Evolutionary conservation across 306 rosid species (phyloP).

Genomic region (Herpetospermum pedunculosum): DNA sequence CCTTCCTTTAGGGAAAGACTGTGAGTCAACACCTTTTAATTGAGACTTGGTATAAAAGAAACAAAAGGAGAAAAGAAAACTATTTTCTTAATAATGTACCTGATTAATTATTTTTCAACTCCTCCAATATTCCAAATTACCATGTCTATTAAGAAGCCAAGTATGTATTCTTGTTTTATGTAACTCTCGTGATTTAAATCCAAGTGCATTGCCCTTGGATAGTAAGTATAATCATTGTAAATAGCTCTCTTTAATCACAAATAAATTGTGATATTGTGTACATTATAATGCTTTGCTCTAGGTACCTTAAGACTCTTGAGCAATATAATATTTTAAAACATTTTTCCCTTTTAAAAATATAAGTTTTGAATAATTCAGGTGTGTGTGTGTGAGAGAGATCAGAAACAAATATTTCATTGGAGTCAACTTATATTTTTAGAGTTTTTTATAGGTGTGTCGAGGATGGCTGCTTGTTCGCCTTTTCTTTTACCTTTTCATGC

Average conservation of each 20-base stretch:
- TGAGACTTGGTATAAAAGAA: neutral
- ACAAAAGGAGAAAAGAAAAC: neutral
- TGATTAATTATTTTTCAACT: neutral
- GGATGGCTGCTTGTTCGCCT: neutral
- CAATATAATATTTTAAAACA: neutral
- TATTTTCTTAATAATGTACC: neutral
- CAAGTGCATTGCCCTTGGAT: neutral
- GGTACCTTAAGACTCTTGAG: neutral
- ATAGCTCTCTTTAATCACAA: neutral
- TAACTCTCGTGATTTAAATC: neutral
- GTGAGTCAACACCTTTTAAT: slow-evolving; percentile 1
- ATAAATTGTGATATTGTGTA: neutral
- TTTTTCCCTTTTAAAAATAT: neutral
- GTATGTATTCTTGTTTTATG: neutral
- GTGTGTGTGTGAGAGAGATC: neutral
- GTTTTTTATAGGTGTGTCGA: neutral
- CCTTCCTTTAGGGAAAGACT: neutral
- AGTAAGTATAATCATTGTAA: neutral
- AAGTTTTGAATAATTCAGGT: neutral
- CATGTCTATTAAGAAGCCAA: slow-evolving; percentile 7
- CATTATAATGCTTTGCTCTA: neutral
- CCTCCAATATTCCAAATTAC: neutral
- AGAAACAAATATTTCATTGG: neutral
- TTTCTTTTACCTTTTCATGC: neutral
- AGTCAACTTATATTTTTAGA: neutral